These are phyloP conservation scores for Exophiala calicioides DNA, from an alignment of 2,329 filamentous ascomycete genomes.

Conservation along the genomic window DNA sequence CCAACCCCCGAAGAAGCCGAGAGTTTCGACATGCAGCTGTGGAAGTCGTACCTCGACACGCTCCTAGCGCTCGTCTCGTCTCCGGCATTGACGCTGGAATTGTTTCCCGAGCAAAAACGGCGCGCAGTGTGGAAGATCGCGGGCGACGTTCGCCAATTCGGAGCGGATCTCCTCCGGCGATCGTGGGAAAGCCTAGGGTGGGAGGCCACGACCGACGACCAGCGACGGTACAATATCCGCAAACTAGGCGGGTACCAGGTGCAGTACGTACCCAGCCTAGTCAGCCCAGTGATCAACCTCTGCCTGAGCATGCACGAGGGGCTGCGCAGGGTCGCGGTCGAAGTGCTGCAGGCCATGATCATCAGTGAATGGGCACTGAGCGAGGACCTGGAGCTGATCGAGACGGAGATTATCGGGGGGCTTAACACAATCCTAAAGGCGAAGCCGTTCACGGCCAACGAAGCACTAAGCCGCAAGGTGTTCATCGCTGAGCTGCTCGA, in stretches of 20 bases:
- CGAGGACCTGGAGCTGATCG: slow-evolving; percentile 85
- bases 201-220: slow-evolving; percentile 83
- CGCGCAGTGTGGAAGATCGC: slow-evolving; percentile 98
- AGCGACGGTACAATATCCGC: slow-evolving; percentile 71
- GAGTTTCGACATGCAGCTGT: slow-evolving; percentile 86
- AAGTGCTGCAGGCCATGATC: slow-evolving; percentile 96
- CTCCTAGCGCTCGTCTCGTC: slow-evolving; percentile 87
- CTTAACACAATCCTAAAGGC: slow-evolving; percentile 87
- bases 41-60: slow-evolving; percentile 90
- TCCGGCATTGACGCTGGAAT: slow-evolving; percentile 84
- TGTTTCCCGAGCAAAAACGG: slow-evolving; percentile 94
- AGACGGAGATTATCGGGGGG: slow-evolving; percentile 95
- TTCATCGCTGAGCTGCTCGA: slow-evolving; percentile 85
- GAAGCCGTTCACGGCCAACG: slow-evolving; percentile 69
- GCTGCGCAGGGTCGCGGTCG: slow-evolving; percentile 82
- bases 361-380: slow-evolving; percentile 97
- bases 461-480: slow-evolving; percentile 86
- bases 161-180: slow-evolving; percentile 77
- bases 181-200: slow-evolving; percentile 97
- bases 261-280: slow-evolving; percentile 91
- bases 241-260: slow-evolving; percentile 97
- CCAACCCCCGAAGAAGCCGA: slow-evolving; percentile 91
- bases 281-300: slow-evolving; percentile 87
- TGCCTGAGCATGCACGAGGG: slow-evolving; percentile 95
- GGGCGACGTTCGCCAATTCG: slow-evolving; percentile 88